Evolutionary conservation across 352 stramenopile species (phyloP).

Genomic region (Pseudoperonospora humuli): DNA sequence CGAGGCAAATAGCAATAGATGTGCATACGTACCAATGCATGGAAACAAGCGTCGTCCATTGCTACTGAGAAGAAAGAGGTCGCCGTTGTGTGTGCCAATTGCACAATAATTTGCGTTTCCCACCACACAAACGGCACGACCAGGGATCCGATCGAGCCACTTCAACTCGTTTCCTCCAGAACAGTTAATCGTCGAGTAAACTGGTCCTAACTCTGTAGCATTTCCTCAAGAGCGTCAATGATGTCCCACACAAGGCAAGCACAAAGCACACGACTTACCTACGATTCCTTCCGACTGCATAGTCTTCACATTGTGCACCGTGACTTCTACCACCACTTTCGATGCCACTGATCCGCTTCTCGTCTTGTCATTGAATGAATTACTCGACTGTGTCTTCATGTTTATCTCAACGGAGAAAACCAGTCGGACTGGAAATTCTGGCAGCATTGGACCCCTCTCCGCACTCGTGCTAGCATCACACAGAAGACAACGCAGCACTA

Average conservation of each 20-base stretch:
- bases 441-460: conserved; percentile 35
- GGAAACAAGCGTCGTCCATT: conserved; percentile 70
- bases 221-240: neutral
- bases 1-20: neutral
- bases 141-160: conserved; percentile 78
- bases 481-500: conserved; percentile 3
- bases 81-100: conserved; percentile 49
- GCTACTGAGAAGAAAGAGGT: conserved; percentile 57
- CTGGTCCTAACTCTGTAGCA: conserved; percentile 40
- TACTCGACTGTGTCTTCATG: conserved; percentile 9
- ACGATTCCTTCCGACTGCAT: conserved; percentile 31
- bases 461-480: conserved; percentile 8
- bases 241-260: neutral
- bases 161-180: conserved; percentile 39
- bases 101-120: conserved; percentile 65
- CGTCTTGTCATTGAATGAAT: conserved; percentile 2
- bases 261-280: conserved; percentile 25
- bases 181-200: conserved; percentile 73
- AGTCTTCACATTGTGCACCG: conserved; percentile 57
- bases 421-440: conserved; percentile 46
- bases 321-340: conserved; percentile 46
- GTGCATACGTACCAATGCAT: conserved; percentile 47
- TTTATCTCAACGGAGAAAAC: conserved; percentile 64
- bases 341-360: conserved; percentile 3
- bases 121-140: conserved; percentile 39